These are phyloP conservation scores for Cymbopogon flexuosus DNA, from an alignment of 202 grass and related monocot genomes.

Conservation along the genomic window DNA sequence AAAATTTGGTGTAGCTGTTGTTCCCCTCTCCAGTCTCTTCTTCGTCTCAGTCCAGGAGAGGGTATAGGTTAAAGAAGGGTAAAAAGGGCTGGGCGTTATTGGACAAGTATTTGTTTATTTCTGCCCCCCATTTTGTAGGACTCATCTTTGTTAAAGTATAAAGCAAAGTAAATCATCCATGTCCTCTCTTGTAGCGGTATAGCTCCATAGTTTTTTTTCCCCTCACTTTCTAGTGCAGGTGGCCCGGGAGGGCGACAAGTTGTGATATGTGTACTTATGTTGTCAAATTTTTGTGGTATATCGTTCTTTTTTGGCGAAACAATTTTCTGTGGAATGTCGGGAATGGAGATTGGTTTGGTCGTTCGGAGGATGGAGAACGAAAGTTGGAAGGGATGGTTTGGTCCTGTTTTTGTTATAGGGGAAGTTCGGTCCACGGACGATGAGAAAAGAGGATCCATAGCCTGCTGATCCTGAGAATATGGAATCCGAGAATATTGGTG, in stretches of 20 bases:
- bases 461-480: no score
- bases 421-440: no score
- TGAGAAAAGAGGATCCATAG: no score
- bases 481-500: no score
- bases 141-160: constrained; percentile 52
- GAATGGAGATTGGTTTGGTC: no score
- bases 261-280: background rate
- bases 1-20: constrained; percentile 43
- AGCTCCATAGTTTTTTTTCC: background rate
- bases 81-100: constrained; percentile 39
- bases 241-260: background rate
- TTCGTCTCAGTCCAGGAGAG: constrained; percentile 34
- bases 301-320: background rate
- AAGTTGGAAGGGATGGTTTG: no score
- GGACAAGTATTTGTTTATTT: constrained; percentile 44
- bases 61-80: constrained; percentile 39
- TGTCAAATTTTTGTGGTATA: background rate
- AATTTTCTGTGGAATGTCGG: no score
- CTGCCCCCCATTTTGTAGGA: constrained; percentile 65
- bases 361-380: no score
- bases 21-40: constrained; percentile 34
- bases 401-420: no score
- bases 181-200: background rate
- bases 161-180: constrained; percentile 45
- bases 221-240: background rate